phyloP scores from a whole-genome alignment of 371 early-diverging fungal genomes.

The Conidiobolus incongruus region DNA sequence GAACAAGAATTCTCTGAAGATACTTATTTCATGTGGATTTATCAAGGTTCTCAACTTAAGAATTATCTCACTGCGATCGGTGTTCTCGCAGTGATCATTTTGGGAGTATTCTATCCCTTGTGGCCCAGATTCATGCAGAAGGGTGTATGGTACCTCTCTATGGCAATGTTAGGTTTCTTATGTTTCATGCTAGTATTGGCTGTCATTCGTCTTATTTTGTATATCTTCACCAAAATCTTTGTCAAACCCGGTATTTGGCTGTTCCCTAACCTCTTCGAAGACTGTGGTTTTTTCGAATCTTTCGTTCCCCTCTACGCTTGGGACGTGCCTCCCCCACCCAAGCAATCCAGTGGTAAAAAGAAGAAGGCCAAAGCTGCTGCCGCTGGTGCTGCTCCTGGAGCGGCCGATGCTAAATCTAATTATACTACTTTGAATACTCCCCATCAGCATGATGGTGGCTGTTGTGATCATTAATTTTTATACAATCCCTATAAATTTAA shows the following conservation, averaged over 20 bases:
- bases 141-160: constrained; percentile 81
- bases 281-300: constrained; percentile 92
- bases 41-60: constrained; percentile 67
- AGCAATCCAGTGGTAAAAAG: no score
- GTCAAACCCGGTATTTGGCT: constrained; percentile 90
- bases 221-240: constrained; percentile 47
- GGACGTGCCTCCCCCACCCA: constrained; percentile 30
- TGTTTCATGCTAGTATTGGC: constrained; percentile 80
- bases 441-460: no score
- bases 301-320: constrained; percentile 94
- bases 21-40: constrained; percentile 86
- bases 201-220: constrained; percentile 77
- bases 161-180: constrained; percentile 65
- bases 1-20: constrained; percentile 26
- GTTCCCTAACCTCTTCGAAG: constrained; percentile 98
- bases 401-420: no score
- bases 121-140: constrained; percentile 79
- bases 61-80: constrained; percentile 49
- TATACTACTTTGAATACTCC: no score
- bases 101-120: constrained; percentile 93
- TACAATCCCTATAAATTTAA: no score
- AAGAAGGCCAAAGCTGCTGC: no score
- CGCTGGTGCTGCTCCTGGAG: no score
- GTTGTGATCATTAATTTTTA: no score
- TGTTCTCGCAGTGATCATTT: constrained; percentile 54